A percentile compares a stretch with the other conserved stretches of the same genome.
phyloP scores from a whole-genome alignment of 495 filamentous ascomycete species.

The Tuber brumale region DNA sequence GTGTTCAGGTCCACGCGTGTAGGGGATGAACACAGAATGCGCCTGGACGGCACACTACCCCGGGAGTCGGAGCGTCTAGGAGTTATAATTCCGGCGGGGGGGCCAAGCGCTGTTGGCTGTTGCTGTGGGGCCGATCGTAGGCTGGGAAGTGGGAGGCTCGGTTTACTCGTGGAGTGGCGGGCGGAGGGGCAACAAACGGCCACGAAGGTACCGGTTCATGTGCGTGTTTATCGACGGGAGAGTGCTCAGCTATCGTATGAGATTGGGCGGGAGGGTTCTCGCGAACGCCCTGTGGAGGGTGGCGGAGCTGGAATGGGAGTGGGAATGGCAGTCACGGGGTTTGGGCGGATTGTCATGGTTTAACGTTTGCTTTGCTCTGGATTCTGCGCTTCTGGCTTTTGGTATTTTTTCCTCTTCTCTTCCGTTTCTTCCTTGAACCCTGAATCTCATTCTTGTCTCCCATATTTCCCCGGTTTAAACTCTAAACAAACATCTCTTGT shows the following conservation, averaged over 20 bases:
- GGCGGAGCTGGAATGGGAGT: conserved; percentile 12
- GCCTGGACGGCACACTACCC: conserved; percentile 35
- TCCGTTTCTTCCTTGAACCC: not conserved
- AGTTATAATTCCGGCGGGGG: not conserved
- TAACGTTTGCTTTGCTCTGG: not conserved
- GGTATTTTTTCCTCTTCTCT: not conserved
- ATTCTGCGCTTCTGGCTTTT: not conserved
- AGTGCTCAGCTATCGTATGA: conserved; percentile 80
- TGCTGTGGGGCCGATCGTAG: conserved; percentile 58
- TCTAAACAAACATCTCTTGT: not conserved
- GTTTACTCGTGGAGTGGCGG: conserved; percentile 15
- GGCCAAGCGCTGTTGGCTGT: conserved; percentile 50
- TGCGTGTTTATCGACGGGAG: conserved; percentile 69
- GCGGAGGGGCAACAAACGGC: conserved; percentile 19
- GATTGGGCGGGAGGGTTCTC: conserved; percentile 46
- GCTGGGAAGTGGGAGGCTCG: conserved; percentile 44
- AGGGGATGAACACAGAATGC: conserved; percentile 41
- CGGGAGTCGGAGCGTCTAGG: conserved; percentile 16
- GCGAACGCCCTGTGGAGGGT: not conserved
- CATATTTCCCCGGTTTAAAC: not conserved
- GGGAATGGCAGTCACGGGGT: conserved; percentile 3
- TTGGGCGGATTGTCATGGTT: conserved; percentile 32
- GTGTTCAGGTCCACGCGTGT: conserved; percentile 62
- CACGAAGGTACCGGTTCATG: conserved; percentile 61
- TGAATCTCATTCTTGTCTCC: not conserved